Base-by-base conservation (phyloP, 2,329 filamentous ascomycete species). In the Aplosporella prunicola region DNA sequence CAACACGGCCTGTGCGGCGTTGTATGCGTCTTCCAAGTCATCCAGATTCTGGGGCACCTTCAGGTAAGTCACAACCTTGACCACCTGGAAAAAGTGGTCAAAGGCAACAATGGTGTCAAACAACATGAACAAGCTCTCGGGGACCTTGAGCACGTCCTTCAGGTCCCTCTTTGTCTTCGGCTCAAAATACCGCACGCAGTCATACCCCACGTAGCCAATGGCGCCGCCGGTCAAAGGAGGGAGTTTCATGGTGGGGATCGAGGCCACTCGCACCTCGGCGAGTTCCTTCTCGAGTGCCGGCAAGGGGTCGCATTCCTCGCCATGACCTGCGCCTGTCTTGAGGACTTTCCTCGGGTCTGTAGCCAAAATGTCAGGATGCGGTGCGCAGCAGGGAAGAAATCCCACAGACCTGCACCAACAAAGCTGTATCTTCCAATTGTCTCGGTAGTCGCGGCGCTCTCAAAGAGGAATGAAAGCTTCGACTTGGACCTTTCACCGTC, bases 111-210 rank as follows among this genome's bases (percentile, higher is more conserved):
- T 81, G 26, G 89, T 95, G 58, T 96, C 84, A 60, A 86, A 96
- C 10, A 98, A 72, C 85, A 96, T 96, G 60, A 98, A 96, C 20
- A 96, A 69, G 42, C 85, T 88, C 69, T 98, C 91, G 1, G 91
- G 91, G 27, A 96, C 84, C 43, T 81, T 67, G 15, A 96, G 72
- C 20, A 93, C 74, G 61, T 98, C 91, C 61, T 91, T 81, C 69
- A 95, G 77, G 29, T 85, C 77, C 33, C 87, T 76, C 17, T 79
- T 80, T n/a, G 91, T 96, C 71, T 88, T 93, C 44, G 91, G 91
- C 69, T 98, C 91, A 50, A 98, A 98, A 64, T 96, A 96, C 55
- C 81, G 80, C 51, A 98, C 85, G 60, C 91, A 98, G 58, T 98
- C 91, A 56, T 98, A 98, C 36, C 88, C 88, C 5, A 96, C 86